These are phyloP conservation scores for Filobasidium wieringae DNA, from an alignment of 768 basidiomycete genomes.

Conservation along the genomic window DNA sequence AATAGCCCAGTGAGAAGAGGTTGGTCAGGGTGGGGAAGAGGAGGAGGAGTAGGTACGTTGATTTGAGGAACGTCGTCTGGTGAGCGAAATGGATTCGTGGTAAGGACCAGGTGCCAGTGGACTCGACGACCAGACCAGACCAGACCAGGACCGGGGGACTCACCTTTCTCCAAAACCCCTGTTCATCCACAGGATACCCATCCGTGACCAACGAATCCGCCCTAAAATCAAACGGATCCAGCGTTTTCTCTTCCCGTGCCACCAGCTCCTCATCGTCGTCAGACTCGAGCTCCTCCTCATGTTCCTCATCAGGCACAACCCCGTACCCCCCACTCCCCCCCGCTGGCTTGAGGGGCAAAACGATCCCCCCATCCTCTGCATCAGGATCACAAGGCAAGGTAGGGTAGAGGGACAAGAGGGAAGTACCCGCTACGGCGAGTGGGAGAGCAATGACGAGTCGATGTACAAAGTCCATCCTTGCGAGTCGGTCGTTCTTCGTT, in stretches of 20 bases:
- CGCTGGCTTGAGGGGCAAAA: no score
- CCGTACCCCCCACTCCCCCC: no score
- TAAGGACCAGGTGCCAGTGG: not conserved
- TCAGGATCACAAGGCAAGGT: no score
- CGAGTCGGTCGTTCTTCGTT: no score
- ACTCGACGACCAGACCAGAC: no score
- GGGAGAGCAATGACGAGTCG: no score
- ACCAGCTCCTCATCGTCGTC: not conserved
- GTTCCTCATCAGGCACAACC: no score
- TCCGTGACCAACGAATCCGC: constrained; percentile 41
- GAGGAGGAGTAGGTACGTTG: constrained; percentile 45
- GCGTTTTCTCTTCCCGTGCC: not conserved
- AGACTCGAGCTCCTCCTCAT: no score
- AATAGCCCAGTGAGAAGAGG: constrained; percentile 50
- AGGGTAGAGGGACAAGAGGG: no score
- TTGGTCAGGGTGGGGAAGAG: constrained; percentile 46
- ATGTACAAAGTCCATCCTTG: no score
- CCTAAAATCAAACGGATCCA: not conserved
- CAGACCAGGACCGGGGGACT: constrained; percentile 24
- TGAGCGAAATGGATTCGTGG: not conserved
- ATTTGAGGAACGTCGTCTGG: constrained; percentile 54
- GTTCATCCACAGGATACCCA: constrained; percentile 55
- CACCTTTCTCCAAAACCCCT: constrained; percentile 52
- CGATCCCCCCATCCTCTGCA: no score
- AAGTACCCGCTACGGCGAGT: no score